These are phyloP conservation scores for Hyaloperonospora brassicae DNA, from an alignment of 352 stramenopile genomes.

Conservation along the genomic window DNA sequence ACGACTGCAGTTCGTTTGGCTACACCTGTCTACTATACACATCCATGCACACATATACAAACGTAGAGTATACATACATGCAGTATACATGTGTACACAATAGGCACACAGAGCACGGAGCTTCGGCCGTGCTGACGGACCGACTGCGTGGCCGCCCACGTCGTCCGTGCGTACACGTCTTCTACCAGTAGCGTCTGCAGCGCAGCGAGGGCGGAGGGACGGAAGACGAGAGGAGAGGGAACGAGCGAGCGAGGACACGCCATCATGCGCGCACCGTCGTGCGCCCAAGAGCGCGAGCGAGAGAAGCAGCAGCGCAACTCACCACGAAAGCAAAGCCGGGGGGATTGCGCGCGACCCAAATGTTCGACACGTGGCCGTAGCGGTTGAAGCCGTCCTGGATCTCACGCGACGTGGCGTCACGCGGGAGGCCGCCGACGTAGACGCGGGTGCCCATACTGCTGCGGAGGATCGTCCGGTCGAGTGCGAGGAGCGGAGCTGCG, in stretches of 20 bases:
- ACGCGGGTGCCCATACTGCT: slow-evolving; percentile 63
- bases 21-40: not conserved
- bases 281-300: not conserved
- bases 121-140: too few species aligned
- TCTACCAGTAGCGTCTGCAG: too few species aligned
- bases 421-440: slow-evolving; percentile 76
- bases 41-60: slow-evolving; percentile 3
- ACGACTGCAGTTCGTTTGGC: slow-evolving; percentile 5
- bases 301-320: slow-evolving; percentile 41
- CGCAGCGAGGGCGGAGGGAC: slow-evolving; percentile 1
- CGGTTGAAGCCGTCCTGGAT: slow-evolving; percentile 76
- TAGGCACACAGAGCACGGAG: slow-evolving; percentile 1
- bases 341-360: slow-evolving; percentile 83
- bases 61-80: slow-evolving; percentile 13
- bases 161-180: too few species aligned
- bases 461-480: too few species aligned
- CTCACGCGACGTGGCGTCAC: slow-evolving; percentile 72
- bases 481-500: too few species aligned
- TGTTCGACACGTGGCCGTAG: slow-evolving; percentile 81
- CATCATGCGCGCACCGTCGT: slow-evolving; percentile 28
- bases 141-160: too few species aligned
- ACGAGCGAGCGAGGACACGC: slow-evolving; percentile 8
- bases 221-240: slow-evolving; percentile 10
- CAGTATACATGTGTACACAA: slow-evolving; percentile 16
- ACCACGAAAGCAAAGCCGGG: slow-evolving; percentile 86